Evolutionary conservation across 352 stramenopile genomes (phyloP), one percentile per base, ranked within the genome.

Genomic region (Elongisporangium prolatum): DNA sequence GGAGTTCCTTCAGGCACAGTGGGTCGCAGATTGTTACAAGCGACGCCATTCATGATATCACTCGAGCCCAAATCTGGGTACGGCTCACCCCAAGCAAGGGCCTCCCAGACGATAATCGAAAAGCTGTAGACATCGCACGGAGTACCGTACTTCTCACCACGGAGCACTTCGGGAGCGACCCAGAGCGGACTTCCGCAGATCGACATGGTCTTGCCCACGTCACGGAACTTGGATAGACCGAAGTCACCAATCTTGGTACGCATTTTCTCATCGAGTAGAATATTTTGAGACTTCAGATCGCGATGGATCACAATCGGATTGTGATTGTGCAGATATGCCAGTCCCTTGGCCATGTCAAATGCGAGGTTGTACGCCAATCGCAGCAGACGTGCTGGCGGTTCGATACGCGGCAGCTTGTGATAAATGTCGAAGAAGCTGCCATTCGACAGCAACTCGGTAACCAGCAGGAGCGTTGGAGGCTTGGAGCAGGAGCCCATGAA

Each of bases 401-500:
- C 75, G 0, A 81, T 84, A 10, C 69, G 63, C 1, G 83, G 68
- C 24, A 89, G 72, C 64, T 93, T 91, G 75, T 93, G 86, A 67
- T 93, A 95, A 28, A 90, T 91, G 66, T 95, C 86, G 48, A 92
- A 93, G 68, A 95, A 91, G 55, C 80, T 91, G 50, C 81, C 84
- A 55, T 91, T 92, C 9, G 76, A 57, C 18, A 95, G 90, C 25
- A 98, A 67, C 72, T 99, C 95, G 0, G 96, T 98, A 20, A 99
- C 84, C 20, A 99, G 97, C 22, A 97, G 74, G 22, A 98, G 72
- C 64, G 98, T 98, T 24, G 95, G 95, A n/a, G 96, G 89, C 61
- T 97, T 91, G n/a, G 97, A 90, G 77, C 94, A 99, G 18, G 95
- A 98, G 25, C 95, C 95, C 89, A 99, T 98, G 67, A 98, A 99